Percentiles rank a stretch among this genome's conserved stretches.
These are phyloP conservation scores for Neocucurbitaria cava DNA, from an alignment of 2,329 filamentous ascomycete species.

Conservation along the genomic window DNA sequence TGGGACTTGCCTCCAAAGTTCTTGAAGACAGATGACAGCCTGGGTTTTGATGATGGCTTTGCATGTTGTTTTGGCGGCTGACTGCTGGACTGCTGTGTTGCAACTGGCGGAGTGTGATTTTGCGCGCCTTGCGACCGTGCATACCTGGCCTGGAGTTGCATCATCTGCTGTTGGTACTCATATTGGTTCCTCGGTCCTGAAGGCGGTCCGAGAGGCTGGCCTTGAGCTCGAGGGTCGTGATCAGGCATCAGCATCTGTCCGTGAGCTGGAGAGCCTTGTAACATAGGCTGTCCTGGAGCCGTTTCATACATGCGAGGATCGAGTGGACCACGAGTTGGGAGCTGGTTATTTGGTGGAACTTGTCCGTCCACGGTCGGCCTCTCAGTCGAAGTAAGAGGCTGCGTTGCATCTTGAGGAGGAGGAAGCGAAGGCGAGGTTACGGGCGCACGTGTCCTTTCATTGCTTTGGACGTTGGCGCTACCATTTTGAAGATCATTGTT, in stretches of 20 bases:
- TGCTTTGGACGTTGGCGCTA: constrained; percentile 1
- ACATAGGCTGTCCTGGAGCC: constrained; percentile 8
- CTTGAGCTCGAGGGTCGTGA: constrained; percentile 22
- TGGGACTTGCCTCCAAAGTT: constrained; percentile 34
- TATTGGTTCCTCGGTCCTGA: constrained; percentile 33
- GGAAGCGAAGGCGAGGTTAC: constrained; percentile 12
- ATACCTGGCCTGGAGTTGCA: constrained; percentile 41
- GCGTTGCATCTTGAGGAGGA: constrained; percentile 14
- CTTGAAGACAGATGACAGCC: constrained; percentile 57
- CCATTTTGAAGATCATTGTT: constrained; percentile 5
- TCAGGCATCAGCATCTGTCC: constrained; percentile 11
- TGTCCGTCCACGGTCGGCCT: constrained; percentile 9
- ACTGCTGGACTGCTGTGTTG: constrained; percentile 34
- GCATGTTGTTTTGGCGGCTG: constrained; percentile 33
- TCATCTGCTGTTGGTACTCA: constrained; percentile 41
- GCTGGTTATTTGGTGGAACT: constrained; percentile 6
- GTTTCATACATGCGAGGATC: constrained; percentile 17
- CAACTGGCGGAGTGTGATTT: constrained; percentile 46
- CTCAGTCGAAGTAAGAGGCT: constrained; percentile 9
- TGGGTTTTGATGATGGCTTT: constrained; percentile 33
- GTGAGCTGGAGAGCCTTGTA: constrained; percentile 16
- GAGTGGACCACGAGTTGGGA: constrained; percentile 11
- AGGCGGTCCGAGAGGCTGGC: constrained; percentile 12
- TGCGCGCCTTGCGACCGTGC: constrained; percentile 53
- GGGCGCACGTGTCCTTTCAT: constrained; percentile 6